phyloP scores from a whole-genome alignment of 176 grass and related monocot species.

The Cenchrus americanus region DNA sequence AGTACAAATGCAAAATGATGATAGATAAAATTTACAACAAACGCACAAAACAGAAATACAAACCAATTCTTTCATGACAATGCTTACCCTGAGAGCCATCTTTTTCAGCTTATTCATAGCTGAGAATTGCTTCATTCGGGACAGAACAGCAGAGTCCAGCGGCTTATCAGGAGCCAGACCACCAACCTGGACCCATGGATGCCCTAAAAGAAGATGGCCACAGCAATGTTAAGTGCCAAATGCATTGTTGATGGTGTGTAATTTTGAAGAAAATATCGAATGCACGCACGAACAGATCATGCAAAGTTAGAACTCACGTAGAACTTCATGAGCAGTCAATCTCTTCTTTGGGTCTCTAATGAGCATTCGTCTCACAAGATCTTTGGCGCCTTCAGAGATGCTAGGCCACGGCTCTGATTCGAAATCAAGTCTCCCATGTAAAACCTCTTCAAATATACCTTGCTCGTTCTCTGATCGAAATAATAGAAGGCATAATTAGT shows the following conservation, averaged over 20 bases:
- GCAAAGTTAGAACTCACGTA: constrained; percentile 50
- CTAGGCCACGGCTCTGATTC: constrained; percentile 90
- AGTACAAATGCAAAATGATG: constrained; percentile 30
- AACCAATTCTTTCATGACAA: not conserved
- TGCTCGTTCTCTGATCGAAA: constrained; percentile 78
- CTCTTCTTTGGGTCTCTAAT: constrained; percentile 82
- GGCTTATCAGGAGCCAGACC: constrained; percentile 84
- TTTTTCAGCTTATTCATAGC: constrained; percentile 97
- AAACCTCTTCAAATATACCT: constrained; percentile 94
- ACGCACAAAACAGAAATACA: no score
- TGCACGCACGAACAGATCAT: not conserved
- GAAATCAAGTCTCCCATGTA: constrained; percentile 84
- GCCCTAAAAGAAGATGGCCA: constrained; percentile 50
- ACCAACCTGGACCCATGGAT: constrained; percentile 91
- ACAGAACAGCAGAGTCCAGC: constrained; percentile 83
- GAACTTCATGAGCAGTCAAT: constrained; percentile 85
- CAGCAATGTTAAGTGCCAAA: not conserved
- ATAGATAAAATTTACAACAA: not conserved
- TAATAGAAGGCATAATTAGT: not conserved
- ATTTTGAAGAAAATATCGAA: not conserved
- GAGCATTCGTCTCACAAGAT: constrained; percentile 93
- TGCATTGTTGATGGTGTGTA: not conserved
- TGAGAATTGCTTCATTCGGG: constrained; percentile 91
- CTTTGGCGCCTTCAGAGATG: constrained; percentile 88
- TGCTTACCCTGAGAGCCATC: constrained; percentile 82